Percentiles rank a stretch among this genome's conserved stretches.
Evolutionary conservation across 495 filamentous ascomycete genomes (phyloP).

Genomic region (Aspergillus nanangensis): DNA sequence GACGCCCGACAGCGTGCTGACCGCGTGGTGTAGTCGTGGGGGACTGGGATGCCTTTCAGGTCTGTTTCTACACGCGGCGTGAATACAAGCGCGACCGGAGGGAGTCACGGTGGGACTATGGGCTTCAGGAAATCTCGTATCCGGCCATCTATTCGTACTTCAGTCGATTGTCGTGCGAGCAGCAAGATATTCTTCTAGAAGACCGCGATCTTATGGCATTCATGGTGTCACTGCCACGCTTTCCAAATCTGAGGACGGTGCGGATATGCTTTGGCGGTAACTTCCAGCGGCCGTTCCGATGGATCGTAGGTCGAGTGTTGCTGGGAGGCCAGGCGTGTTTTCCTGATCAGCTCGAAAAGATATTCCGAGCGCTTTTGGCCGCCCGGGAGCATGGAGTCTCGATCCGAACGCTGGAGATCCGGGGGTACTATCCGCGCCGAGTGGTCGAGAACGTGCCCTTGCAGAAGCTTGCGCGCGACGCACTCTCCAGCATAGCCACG

Average conservation of each 20-base stretch:
- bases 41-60: not conserved
- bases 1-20: not conserved
- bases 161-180: not conserved
- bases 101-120: not conserved
- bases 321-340: not conserved
- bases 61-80: not conserved
- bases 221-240: not conserved
- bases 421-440: not conserved
- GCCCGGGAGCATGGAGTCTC: not conserved
- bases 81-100: not conserved
- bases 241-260: not conserved
- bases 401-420: not conserved
- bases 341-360: not conserved
- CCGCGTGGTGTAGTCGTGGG: not conserved
- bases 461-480: not conserved
- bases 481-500: not conserved
- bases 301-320: not conserved
- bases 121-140: not conserved
- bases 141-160: not conserved
- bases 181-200: not conserved
- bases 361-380: not conserved
- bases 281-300: not conserved
- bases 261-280: not conserved
- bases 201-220: not conserved
- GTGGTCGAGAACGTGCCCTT: not conserved